Percentiles rank a stretch among this genome's conserved stretches.
These are phyloP conservation scores for Davidsoniella australis DNA, from an alignment of 2,329 filamentous ascomycete genomes.

Conservation along the genomic window DNA sequence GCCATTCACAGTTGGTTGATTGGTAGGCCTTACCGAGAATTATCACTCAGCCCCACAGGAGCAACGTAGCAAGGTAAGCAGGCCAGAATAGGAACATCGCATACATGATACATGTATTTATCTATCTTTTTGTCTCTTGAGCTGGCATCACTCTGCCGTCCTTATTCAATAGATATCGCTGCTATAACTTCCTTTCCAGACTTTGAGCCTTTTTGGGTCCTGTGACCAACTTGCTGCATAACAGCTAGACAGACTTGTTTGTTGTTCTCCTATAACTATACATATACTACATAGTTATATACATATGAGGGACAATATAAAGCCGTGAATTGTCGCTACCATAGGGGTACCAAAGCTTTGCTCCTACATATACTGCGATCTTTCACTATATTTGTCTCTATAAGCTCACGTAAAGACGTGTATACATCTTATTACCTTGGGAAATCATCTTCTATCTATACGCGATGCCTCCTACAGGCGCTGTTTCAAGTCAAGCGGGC, in stretches of 20 bases:
- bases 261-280: background rate
- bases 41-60: background rate
- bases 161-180: too few relatives aligned
- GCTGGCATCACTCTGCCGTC: too few relatives aligned
- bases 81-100: too few relatives aligned
- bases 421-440: too few relatives aligned
- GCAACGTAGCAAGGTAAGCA: background rate
- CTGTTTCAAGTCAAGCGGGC: background rate
- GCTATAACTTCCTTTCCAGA: too few relatives aligned
- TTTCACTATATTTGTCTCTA: background rate
- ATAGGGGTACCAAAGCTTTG: background rate
- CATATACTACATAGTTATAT: background rate
- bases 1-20: background rate
- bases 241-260: too few relatives aligned
- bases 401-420: background rate
- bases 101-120: too few relatives aligned
- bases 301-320: background rate
- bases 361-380: background rate
- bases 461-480: background rate
- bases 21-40: conserved; percentile 1
- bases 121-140: too few relatives aligned
- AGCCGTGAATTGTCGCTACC: background rate
- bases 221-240: too few relatives aligned
- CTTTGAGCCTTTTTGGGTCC: too few relatives aligned
- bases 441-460: too few relatives aligned